Evolutionary conservation across 2,329 filamentous ascomycete species (phyloP).

Genomic region (Pestalotiopsis sp.): DNA sequence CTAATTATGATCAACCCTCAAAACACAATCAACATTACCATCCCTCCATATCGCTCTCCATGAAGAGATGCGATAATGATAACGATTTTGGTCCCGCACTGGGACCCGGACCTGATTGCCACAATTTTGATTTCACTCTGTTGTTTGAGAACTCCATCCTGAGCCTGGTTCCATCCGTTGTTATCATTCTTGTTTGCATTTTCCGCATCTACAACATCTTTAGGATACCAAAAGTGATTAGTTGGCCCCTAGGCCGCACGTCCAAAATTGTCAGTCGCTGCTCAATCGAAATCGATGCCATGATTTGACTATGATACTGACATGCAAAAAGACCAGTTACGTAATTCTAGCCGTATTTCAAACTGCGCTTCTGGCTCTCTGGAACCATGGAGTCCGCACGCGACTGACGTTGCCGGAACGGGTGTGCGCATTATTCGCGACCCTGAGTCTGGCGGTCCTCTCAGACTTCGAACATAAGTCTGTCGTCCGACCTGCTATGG

Average conservation of each 20-base stretch:
- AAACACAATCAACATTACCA: not conserved
- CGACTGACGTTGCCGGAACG: slow-evolving; percentile 1
- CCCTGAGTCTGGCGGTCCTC: not conserved
- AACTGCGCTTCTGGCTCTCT: not conserved
- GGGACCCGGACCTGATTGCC: slow-evolving; percentile 2
- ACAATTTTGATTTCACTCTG: slow-evolving; percentile 11
- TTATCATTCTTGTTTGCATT: not conserved
- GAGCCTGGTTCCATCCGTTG: not conserved
- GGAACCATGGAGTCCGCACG: not conserved
- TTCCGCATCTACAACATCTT: not conserved
- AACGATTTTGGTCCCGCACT: slow-evolving; percentile 8
- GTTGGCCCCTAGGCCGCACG: slow-evolving; percentile 1
- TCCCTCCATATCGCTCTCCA: not conserved
- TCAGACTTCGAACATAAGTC: slow-evolving; percentile 1
- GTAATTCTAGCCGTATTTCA: not conserved
- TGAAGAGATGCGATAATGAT: slow-evolving; percentile 9
- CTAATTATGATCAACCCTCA: not conserved
- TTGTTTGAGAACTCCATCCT: slow-evolving; percentile 6
- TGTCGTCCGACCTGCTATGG: not conserved
- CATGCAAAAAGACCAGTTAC: not conserved
- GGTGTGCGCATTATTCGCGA: not conserved
- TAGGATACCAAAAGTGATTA: not conserved
- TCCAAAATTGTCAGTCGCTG: not conserved
- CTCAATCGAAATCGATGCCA: not conserved
- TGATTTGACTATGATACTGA: not conserved